phyloP scores from a whole-genome alignment of 202 grass and related monocot species.

The Dendrocalamus latiflorus region DNA sequence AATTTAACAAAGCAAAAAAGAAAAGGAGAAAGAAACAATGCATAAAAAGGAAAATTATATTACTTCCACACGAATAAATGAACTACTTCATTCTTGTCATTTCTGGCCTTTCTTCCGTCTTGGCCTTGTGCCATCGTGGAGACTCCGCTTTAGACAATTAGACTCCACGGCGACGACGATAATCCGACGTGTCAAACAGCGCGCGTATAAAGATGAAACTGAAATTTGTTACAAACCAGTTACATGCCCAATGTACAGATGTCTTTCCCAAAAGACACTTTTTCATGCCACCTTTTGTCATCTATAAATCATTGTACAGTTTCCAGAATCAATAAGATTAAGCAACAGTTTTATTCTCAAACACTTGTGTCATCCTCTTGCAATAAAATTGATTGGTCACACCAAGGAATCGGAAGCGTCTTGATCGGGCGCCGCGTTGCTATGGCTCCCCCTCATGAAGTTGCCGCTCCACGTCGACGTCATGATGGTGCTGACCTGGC shows the following conservation, averaged over 20 bases:
- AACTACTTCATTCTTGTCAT: background rate
- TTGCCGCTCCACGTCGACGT: conserved; percentile 46
- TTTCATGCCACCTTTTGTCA: too few species aligned
- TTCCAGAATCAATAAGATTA: too few species aligned
- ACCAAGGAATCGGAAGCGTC: conserved; percentile 1
- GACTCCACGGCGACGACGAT: background rate
- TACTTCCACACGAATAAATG: background rate
- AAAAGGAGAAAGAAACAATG: background rate
- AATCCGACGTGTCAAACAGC: background rate
- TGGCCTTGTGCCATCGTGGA: background rate
- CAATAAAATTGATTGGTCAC: background rate
- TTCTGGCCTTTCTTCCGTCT: background rate
- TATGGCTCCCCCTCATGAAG: background rate
- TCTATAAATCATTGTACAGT: too few species aligned
- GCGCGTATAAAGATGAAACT: background rate
- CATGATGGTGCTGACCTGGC: conserved; percentile 34
- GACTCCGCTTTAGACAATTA: background rate
- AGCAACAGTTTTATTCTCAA: too few species aligned
- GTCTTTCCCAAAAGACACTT: too few species aligned
- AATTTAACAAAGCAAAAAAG: background rate
- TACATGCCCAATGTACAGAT: too few species aligned
- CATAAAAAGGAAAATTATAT: background rate
- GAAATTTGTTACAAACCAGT: too few species aligned
- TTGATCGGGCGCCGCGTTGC: background rate
- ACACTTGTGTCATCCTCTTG: too few species aligned